Evolutionary conservation across 2,329 filamentous ascomycete genomes (phyloP).

Genomic region (Trichoderma sp.): DNA sequence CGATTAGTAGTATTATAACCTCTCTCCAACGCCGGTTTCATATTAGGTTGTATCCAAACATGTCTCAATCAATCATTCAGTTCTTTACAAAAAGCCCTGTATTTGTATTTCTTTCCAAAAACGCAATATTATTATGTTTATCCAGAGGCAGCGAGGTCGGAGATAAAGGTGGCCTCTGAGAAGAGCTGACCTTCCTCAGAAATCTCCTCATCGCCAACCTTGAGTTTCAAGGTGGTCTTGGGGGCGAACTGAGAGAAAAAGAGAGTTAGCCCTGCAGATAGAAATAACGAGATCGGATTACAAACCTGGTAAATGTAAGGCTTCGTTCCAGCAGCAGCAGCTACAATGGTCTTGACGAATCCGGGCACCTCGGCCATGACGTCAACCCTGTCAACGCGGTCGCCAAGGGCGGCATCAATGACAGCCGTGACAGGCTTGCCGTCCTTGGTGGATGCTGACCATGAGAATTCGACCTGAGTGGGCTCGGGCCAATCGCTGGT

Average conservation of each 20-base stretch:
- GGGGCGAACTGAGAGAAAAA: constrained; percentile 64
- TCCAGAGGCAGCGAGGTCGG: constrained; percentile 43
- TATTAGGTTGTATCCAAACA: constrained; percentile 25
- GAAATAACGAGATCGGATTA: constrained; percentile 14
- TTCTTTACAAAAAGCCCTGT: constrained; percentile 18
- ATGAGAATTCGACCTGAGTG: constrained; percentile 70
- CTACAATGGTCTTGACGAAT: constrained; percentile 93
- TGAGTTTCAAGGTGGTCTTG: constrained; percentile 74
- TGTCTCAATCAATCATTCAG: constrained; percentile 19
- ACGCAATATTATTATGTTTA: neutral
- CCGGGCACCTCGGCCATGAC: constrained; percentile 96
- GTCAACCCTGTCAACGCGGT: constrained; percentile 76
- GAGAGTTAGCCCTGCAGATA: neutral
- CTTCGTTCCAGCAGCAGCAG: constrained; percentile 84
- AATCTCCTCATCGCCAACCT: constrained; percentile 77
- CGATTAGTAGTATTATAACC: constrained; percentile 26
- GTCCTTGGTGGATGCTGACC: constrained; percentile 77
- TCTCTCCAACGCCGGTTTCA: constrained; percentile 31
- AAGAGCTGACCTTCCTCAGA: constrained; percentile 79
- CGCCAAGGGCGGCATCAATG: constrained; percentile 68
- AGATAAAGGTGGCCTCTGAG: constrained; percentile 96
- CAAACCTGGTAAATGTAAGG: constrained; percentile 96
- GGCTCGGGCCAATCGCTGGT: constrained; percentile 91
- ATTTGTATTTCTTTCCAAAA: constrained; percentile 12
- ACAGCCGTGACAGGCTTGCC: constrained; percentile 70